These are phyloP conservation scores for Albophoma yamanashiensis DNA, from an alignment of 2,329 filamentous ascomycete species.

Conservation along the genomic window DNA sequence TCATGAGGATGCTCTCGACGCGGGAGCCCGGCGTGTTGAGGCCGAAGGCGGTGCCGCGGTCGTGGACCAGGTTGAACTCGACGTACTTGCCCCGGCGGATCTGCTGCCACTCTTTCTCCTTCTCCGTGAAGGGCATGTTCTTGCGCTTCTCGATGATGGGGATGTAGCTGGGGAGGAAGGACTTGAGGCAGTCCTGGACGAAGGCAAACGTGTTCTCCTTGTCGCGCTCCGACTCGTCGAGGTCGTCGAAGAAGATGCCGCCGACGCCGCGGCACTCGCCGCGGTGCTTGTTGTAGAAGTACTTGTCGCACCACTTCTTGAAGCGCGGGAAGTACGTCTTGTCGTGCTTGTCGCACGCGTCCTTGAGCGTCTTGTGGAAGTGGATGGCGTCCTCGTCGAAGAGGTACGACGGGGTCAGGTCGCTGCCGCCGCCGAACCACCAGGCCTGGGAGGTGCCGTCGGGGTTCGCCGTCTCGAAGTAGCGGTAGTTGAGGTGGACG, in stretches of 20 bases:
- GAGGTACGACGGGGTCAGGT: constrained; percentile 85
- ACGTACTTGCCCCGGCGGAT: constrained; percentile 89
- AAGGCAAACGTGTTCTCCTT: constrained; percentile 87
- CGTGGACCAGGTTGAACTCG: constrained; percentile 96
- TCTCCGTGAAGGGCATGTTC: constrained; percentile 78
- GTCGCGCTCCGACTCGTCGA: constrained; percentile 78
- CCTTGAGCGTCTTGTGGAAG: constrained; percentile 90
- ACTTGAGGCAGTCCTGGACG: constrained; percentile 70
- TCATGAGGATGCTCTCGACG: constrained; percentile 97
- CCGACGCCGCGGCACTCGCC: constrained; percentile 79
- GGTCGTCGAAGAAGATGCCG: constrained; percentile 97
- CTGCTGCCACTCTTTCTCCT: constrained; percentile 95
- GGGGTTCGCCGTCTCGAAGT: constrained; percentile 89
- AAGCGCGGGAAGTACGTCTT: constrained; percentile 85
- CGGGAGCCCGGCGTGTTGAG: constrained; percentile 84
- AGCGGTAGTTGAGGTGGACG: constrained; percentile 95
- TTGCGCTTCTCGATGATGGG: constrained; percentile 83
- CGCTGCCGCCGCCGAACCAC: constrained; percentile 97
- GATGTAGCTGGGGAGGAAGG: constrained; percentile 83
- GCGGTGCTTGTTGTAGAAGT: constrained; percentile 91
- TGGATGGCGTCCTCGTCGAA: constrained; percentile 96
- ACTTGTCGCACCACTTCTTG: constrained; percentile 97
- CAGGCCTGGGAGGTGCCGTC: constrained; percentile 76
- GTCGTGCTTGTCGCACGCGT: constrained; percentile 87
- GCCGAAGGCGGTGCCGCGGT: constrained; percentile 89